Evolutionary conservation across 345 rosid genomes (phyloP).

Genomic region (Ailanthus altissimus): DNA sequence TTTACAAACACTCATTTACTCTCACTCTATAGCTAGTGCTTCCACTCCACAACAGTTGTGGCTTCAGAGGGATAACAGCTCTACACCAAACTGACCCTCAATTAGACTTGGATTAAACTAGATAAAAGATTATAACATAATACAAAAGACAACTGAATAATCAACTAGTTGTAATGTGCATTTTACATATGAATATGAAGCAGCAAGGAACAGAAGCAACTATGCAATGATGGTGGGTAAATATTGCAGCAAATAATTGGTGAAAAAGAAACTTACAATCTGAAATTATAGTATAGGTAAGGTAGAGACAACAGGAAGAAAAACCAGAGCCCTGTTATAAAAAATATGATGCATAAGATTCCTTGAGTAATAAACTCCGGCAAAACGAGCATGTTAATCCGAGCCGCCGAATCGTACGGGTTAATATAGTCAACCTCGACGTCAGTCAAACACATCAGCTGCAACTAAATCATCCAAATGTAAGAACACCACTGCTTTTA

Average conservation of each 20-base stretch:
- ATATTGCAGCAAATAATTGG: not conserved
- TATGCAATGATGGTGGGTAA: not conserved
- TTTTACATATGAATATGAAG: not conserved
- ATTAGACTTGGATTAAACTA: not conserved
- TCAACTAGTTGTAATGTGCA: not conserved
- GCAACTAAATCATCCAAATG: constrained; percentile 21
- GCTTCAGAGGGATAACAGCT: too few species aligned
- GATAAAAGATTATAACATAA: not conserved
- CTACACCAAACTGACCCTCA: too few species aligned
- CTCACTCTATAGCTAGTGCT: too few species aligned
- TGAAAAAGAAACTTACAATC: constrained; percentile 35
- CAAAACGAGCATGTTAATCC: constrained; percentile 35
- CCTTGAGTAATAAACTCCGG: constrained; percentile 45
- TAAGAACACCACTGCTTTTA: not conserved
- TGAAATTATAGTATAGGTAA: constrained; percentile 35
- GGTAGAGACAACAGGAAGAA: constrained; percentile 42
- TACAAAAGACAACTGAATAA: not conserved
- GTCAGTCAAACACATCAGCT: constrained; percentile 45
- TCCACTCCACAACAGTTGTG: too few species aligned
- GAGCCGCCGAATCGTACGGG: constrained; percentile 41
- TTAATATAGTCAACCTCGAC: constrained; percentile 47
- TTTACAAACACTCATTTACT: too few species aligned
- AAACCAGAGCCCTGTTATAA: constrained; percentile 48
- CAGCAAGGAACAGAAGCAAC: not conserved
- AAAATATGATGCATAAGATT: constrained; percentile 33